Evolutionary conservation across 345 rosid species (phyloP), one percentile per base, ranked within the genome.

Genomic region (Pugionium dolabratum): DNA sequence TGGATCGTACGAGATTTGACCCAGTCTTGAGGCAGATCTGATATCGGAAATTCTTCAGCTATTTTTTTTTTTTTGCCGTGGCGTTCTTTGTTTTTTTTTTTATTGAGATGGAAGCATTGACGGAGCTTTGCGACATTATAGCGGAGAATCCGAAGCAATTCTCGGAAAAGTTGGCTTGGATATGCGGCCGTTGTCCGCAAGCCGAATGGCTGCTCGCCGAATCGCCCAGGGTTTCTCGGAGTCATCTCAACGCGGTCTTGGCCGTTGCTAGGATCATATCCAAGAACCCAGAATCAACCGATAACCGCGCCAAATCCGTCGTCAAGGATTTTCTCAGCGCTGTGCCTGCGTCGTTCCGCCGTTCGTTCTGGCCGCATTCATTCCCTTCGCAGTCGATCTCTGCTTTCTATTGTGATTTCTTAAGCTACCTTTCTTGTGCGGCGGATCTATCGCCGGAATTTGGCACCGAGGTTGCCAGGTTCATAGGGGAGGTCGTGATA

Each of bases 141-240:
- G 84, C 96, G 9, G 78, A 77, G 28, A 84, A 84, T 35, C 97
- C 97, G 62, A 75, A 71, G 59, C 96, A 85, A 58, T 95, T 91
- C 79, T 73, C 85, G 8, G 94, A 95, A 26, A 91, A 91, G 46
- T 68, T 95, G 44, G 78, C 84, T 45, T 91, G 97, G 97, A 81
- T 95, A 67, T 95, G 97, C 81, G 85, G 82, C 56, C 85, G 95
- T 3, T 91, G 97, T 62, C 96, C 99, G 26, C 97, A 81, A 63
- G 82, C 90, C 41, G 96, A 84, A 53, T 59, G 77, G 64, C 69
- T 87, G 11, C 78, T 59, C 43, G 69, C 77, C 48, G 95, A 83
- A 75, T 90, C 95, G 7, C 83, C 92, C 42, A 80, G 89, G 84
- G 90, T 88, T 47, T 73, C 97, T 35, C 88, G 86, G 28, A 79